phyloP scores from a whole-genome alignment of 2,329 filamentous ascomycete genomes.

The Aspergillus japonicus region DNA sequence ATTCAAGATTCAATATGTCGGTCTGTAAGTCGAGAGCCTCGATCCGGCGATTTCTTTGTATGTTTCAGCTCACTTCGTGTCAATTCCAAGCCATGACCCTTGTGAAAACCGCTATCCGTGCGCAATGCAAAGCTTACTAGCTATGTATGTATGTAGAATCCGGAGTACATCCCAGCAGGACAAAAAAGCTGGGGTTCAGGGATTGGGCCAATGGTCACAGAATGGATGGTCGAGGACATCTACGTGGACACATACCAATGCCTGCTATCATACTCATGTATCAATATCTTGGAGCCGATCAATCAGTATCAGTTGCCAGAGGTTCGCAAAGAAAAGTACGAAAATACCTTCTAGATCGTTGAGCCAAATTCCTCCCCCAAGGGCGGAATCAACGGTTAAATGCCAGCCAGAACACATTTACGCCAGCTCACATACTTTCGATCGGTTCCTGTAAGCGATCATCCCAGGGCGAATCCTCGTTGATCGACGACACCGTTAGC shows the following conservation, averaged over 20 bases:
- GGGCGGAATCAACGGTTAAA: neutral
- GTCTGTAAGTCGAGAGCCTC: too few species aligned
- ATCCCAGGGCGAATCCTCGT: neutral
- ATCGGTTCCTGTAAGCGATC: neutral
- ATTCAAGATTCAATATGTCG: too few species aligned
- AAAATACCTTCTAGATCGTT: neutral
- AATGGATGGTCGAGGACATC: neutral
- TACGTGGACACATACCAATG: conserved; percentile 2
- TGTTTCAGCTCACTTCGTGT: neutral
- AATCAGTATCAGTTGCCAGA: neutral
- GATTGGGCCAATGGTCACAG: neutral
- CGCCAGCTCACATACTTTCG: neutral
- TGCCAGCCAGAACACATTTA: neutral
- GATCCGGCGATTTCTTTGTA: neutral
- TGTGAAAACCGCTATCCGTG: conserved; percentile 17
- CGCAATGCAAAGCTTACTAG: conserved; percentile 17
- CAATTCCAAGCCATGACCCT: conserved; percentile 7
- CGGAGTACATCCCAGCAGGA: neutral
- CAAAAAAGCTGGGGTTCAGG: conserved; percentile 10
- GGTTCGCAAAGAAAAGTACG: neutral
- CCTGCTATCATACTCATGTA: neutral
- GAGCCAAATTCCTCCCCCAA: neutral
- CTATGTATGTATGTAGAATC: conserved; percentile 18
- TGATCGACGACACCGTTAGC: neutral
- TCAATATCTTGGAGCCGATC: neutral